Evolutionary conservation across 768 basidiomycete species (phyloP).

Genomic region (Tulasnella sp.): DNA sequence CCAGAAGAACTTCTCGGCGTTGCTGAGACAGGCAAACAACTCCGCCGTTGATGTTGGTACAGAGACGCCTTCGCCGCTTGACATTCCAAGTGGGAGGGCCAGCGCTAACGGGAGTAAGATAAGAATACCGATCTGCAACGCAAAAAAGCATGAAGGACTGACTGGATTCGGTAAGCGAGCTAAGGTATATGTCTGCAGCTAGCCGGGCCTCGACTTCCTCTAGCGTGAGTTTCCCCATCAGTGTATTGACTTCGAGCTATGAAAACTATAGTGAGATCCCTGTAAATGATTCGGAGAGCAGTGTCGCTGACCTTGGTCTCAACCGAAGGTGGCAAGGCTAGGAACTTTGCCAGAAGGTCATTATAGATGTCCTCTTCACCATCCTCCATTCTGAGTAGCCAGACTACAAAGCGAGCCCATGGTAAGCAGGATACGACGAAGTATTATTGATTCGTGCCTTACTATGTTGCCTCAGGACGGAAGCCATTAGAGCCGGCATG

Average conservation of each 20-base stretch:
- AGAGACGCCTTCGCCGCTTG: conserved; percentile 33
- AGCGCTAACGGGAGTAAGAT: conserved; percentile 48
- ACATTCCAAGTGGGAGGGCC: conserved; percentile 72
- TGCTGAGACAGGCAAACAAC: conserved; percentile 47
- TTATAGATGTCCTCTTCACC: conserved; percentile 38
- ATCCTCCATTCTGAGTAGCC: conserved; percentile 50
- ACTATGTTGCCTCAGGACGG: conserved; percentile 61
- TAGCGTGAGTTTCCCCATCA: conserved; percentile 70
- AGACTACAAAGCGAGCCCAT: conserved; percentile 36
- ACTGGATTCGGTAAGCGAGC: conserved; percentile 87
- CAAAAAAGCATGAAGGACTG: conserved; percentile 26
- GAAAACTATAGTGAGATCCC: background rate
- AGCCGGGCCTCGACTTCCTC: conserved; percentile 70
- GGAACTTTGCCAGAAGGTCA: conserved; percentile 45
- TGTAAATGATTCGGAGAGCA: background rate
- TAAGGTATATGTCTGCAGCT: conserved; percentile 78
- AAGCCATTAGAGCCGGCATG: conserved; percentile 49
- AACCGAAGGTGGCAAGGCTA: conserved; percentile 44
- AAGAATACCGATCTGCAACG: background rate
- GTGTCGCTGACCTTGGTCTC: conserved; percentile 43
- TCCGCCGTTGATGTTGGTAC: conserved; percentile 43
- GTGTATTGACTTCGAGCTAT: conserved; percentile 63
- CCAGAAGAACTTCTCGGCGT: conserved; percentile 64
- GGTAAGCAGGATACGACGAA: conserved; percentile 3
- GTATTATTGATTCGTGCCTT: conserved; percentile 26